Evolutionary conservation across 2,329 filamentous ascomycete species (phyloP).

Genomic region (Diplodia seriata): DNA sequence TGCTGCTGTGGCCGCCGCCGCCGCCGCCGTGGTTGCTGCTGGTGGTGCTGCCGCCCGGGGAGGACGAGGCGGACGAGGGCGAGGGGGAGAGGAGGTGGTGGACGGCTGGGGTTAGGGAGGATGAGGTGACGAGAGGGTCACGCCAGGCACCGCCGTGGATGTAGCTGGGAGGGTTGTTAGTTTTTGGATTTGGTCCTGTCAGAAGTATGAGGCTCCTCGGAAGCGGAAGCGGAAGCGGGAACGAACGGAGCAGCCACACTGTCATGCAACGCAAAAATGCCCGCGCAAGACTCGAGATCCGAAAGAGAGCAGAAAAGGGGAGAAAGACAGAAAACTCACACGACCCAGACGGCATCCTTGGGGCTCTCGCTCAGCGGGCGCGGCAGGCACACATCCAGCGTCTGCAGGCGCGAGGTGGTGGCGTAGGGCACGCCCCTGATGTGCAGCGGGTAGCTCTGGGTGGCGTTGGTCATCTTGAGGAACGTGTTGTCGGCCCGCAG

Average conservation of each 20-base stretch:
- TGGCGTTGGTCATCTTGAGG: conserved; percentile 20
- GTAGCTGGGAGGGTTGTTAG: conserved; percentile 44
- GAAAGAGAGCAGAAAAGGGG: too few species aligned
- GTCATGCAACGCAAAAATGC: neutral
- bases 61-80: conserved; percentile 30
- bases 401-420: conserved; percentile 47
- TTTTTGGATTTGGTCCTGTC: neutral
- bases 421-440: conserved; percentile 42
- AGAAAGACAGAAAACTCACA: conserved; percentile 39
- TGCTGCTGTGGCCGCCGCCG: conserved; percentile 36
- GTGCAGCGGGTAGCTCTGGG: conserved; percentile 33
- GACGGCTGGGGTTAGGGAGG: conserved; percentile 48
- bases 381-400: conserved; percentile 53
- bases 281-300: too few species aligned
- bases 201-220: neutral
- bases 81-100: conserved; percentile 44
- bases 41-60: conserved; percentile 41
- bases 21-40: conserved; percentile 35
- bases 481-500: conserved; percentile 26
- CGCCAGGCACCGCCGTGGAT: conserved; percentile 60
- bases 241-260: neutral
- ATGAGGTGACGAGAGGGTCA: conserved; percentile 52
- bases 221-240: conserved; percentile 24
- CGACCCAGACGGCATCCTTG: conserved; percentile 43
- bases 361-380: conserved; percentile 39